Base-by-base conservation (phyloP, 2,329 filamentous ascomycete genomes). In the Cladosporium sphaerospermum region DNA sequence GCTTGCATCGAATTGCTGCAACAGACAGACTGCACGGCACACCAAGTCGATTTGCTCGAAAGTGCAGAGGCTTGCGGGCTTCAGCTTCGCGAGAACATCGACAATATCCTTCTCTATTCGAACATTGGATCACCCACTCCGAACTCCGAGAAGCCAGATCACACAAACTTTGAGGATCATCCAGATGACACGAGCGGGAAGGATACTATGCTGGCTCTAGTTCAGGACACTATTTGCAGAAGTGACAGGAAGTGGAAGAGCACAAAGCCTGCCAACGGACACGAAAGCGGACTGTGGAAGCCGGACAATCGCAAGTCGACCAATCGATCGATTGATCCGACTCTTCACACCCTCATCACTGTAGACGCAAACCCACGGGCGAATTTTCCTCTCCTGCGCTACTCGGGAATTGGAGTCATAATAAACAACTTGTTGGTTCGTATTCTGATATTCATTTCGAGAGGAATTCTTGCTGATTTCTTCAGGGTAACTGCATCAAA, bases 151-250 rank as follows among this genome's bases (percentile, higher is more conserved):
- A 11, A 14, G 16, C 19, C 45, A 16, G 23, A 45, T 16, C 7
- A 75, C 69, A 1, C 57, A 59, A 23, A 64, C 62, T 39, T 63
- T 68, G 33, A 66, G 75, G 44, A 58, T 59, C 37, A 28, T 16
- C 14, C 36, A 18, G 48, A 54, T 71, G 66, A 41, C 66, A 75
- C 48, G 63, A 73, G 0, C 70, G 74, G 62, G 64, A 76, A 13
- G 71, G 74, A 18, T 71, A 67, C 3, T 76, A 75, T 42, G 73
- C 73, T 1, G 60, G 70, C 13, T 76, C 74, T 7, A 57, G 77
- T 9, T 56, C 77, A 16, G 74, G 48, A 51, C 2, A 75, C 37
- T 74, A 74, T 55, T 56, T 70, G 49, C 47, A 47, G 16, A 40
- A 53, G 18, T 19, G 49, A 7, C 10, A 49, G 43, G 50, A 56